phyloP scores from a whole-genome alignment of 2,329 filamentous ascomycete genomes.

The Alternaria viburni region DNA sequence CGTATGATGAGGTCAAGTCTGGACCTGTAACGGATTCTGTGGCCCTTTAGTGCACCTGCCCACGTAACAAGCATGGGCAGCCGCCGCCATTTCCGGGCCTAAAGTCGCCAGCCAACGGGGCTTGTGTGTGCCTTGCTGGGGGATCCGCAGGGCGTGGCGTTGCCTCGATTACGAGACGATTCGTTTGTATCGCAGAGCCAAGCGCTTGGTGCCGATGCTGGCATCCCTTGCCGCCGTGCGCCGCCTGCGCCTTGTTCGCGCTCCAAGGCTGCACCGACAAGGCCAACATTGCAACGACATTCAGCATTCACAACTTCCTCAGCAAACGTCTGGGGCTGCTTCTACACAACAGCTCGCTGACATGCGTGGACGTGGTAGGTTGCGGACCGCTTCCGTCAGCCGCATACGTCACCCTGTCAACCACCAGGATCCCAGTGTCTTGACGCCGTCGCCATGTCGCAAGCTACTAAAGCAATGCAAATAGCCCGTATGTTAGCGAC shows the following conservation, averaged over 20 bases:
- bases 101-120: slow-evolving; percentile 3
- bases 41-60: slow-evolving; percentile 10
- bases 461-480: background rate
- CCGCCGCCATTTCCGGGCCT: slow-evolving; percentile 3
- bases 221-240: background rate
- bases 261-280: background rate
- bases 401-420: background rate
- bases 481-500: background rate
- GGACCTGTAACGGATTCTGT: slow-evolving; percentile 10
- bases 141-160: slow-evolving; percentile 7
- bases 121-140: background rate
- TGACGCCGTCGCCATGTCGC: background rate
- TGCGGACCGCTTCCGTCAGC: background rate
- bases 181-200: slow-evolving; percentile 1
- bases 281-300: background rate
- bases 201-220: slow-evolving; percentile 1
- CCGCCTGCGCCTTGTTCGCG: background rate
- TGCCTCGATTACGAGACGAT: slow-evolving; percentile 12
- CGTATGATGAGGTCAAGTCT: slow-evolving; percentile 19
- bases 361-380: background rate
- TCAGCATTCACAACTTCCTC: background rate
- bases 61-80: slow-evolving; percentile 11
- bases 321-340: background rate
- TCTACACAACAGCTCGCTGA: background rate
- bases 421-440: background rate